Evolutionary conservation across 1,139 yeast species (phyloP).

Genomic region (Meyerozyma sp.): DNA sequence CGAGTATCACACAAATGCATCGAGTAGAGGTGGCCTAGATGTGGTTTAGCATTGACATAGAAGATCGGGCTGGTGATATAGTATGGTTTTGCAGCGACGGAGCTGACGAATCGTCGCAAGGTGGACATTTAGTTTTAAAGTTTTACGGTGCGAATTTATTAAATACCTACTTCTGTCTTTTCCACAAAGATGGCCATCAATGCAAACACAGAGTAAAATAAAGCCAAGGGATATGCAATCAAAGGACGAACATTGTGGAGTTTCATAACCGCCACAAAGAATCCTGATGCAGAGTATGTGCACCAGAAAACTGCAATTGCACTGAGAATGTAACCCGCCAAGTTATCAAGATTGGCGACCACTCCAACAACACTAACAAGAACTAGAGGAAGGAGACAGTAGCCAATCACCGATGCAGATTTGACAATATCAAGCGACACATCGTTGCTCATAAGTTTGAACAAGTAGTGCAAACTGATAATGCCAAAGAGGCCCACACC

Average conservation of each 20-base stretch:
- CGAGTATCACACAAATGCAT: slow-evolving; percentile 80
- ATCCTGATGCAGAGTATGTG: slow-evolving; percentile 90
- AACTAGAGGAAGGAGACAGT: slow-evolving; percentile 87
- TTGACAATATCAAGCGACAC: slow-evolving; percentile 60
- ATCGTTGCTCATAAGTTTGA: slow-evolving; percentile 75
- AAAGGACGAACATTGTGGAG: slow-evolving; percentile 82
- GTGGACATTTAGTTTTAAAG: background rate
- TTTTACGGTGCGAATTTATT: background rate
- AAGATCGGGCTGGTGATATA: slow-evolving; percentile 91
- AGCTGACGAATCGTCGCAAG: background rate
- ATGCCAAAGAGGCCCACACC: slow-evolving; percentile 96
- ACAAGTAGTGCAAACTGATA: slow-evolving; percentile 71
- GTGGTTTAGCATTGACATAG: slow-evolving; percentile 94
- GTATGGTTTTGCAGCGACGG: slow-evolving; percentile 21
- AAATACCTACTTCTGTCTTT: slow-evolving; percentile 17
- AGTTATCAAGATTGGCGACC: slow-evolving; percentile 61
- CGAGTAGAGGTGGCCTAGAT: slow-evolving; percentile 87
- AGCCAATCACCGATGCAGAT: slow-evolving; percentile 90
- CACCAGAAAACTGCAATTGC: slow-evolving; percentile 84
- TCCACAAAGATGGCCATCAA: slow-evolving; percentile 91
- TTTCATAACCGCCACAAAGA: slow-evolving; percentile 80
- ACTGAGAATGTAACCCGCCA: slow-evolving; percentile 68
- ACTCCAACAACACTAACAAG: slow-evolving; percentile 74
- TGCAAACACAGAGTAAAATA: slow-evolving; percentile 92
- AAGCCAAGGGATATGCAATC: slow-evolving; percentile 88